These are phyloP conservation scores for Seiridium unicorne DNA, from an alignment of 2,329 filamentous ascomycete species.

Conservation along the genomic window DNA sequence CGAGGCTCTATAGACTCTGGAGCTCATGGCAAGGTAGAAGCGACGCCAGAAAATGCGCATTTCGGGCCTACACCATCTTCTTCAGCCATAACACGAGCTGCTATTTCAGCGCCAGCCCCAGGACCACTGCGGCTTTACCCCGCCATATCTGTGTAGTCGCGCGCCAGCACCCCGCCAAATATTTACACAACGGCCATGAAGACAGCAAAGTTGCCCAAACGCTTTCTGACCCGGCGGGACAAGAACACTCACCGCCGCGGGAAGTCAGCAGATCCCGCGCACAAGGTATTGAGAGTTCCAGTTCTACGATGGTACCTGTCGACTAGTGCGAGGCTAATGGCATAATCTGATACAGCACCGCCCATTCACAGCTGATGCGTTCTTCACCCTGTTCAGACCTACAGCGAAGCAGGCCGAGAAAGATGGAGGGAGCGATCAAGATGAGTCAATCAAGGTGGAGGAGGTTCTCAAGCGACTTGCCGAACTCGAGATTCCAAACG, in stretches of 20 bases:
- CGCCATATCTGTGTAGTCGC: background rate
- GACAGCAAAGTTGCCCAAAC: slow-evolving; percentile 49
- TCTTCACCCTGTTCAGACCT: slow-evolving; percentile 64
- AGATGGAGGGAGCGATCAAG: slow-evolving; percentile 40
- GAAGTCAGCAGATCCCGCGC: slow-evolving; percentile 53
- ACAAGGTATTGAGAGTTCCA: slow-evolving; percentile 41
- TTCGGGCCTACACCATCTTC: background rate
- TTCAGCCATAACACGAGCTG: slow-evolving; percentile 5
- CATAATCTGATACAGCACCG: slow-evolving; percentile 38
- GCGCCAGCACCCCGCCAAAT: slow-evolving; percentile 8
- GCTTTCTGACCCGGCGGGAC: slow-evolving; percentile 70
- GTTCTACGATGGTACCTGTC: background rate
- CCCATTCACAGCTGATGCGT: slow-evolving; percentile 53
- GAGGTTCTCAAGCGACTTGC: slow-evolving; percentile 28
- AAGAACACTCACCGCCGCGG: slow-evolving; percentile 57
- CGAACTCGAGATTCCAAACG: slow-evolving; percentile 42
- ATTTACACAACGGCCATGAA: slow-evolving; percentile 41
- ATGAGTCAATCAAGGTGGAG: slow-evolving; percentile 41
- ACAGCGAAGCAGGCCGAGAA: slow-evolving; percentile 56
- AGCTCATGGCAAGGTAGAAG: background rate
- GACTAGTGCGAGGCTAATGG: background rate
- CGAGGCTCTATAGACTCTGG: background rate
- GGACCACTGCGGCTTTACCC: background rate
- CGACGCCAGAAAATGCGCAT: slow-evolving; percentile 1
- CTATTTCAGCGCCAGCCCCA: too few relatives aligned